Conservation (phyloP, 2,329 filamentous ascomycete genomes). For the Calonectria pteridis region DNA sequence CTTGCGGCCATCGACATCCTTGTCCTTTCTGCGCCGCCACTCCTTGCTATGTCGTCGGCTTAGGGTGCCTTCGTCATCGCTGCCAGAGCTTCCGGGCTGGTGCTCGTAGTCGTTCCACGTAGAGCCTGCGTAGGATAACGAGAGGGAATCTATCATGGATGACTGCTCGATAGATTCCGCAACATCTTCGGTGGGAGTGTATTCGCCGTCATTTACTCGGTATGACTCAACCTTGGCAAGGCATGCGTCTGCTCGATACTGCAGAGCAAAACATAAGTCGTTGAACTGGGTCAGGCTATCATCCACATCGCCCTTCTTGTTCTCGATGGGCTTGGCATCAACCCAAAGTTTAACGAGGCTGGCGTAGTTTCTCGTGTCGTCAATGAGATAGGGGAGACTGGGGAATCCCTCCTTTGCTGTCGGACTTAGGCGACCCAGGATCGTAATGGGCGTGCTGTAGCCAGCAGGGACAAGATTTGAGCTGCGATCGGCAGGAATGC, state of each 20-base stretch:
- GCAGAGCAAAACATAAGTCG: conserved; percentile 61
- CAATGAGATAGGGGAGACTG: conserved; percentile 91
- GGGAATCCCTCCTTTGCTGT: conserved; percentile 92
- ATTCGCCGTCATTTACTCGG: conserved; percentile 53
- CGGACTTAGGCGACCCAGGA: conserved; percentile 83
- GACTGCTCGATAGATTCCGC: conserved; percentile 63
- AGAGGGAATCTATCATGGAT: conserved; percentile 51
- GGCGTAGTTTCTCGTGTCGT: conserved; percentile 87
- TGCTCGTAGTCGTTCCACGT: conserved; percentile 48
- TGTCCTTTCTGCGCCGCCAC: conserved; percentile 46
- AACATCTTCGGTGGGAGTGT: conserved; percentile 52
- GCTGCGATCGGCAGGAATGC: conserved; percentile 80
- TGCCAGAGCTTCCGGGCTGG: conserved; percentile 65
- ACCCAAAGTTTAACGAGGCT: conserved; percentile 86
- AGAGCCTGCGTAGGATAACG: conserved; percentile 46
- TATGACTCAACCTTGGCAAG: conserved; percentile 62
- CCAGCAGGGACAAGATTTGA: conserved; percentile 78
- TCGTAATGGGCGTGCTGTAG: conserved; percentile 93
- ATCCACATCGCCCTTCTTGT: conserved; percentile 50
- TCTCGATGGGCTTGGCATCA: conserved; percentile 62
- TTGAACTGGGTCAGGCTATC: conserved; percentile 68
- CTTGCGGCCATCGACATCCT: conserved; percentile 10
- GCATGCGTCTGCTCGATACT: conserved; percentile 65
- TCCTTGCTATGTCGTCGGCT: conserved; percentile 50
- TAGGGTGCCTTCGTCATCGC: conserved; percentile 53